Base-by-base conservation (phyloP, 2,329 filamentous ascomycete species). In the Fusarium anthophilum region DNA sequence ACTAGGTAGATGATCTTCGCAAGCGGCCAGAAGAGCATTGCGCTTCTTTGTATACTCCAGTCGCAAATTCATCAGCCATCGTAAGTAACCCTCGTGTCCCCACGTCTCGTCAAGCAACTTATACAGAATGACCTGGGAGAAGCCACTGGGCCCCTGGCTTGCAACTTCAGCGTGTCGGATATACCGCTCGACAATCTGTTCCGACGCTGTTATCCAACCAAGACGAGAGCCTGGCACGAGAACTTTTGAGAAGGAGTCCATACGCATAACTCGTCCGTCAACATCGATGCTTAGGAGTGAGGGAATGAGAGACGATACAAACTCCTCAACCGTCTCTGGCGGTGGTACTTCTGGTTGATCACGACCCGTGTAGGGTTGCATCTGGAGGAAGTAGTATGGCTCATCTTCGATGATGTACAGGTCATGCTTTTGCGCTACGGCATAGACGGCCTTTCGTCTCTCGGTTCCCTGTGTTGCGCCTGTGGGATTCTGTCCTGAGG, bases 171-270 rank as follows among this genome's bases (percentile, higher is more conserved):
- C 91, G 82, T 97, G 94, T 50, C 93, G 92, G 71, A 92, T 87
- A 83, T 94, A 98, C 44, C 93, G 89, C 82, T 97, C 93, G 66
- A 97, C 85, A 66, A 99, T 87, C 84, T 98, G 93, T 78, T 92
- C 92, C 5, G 93, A 93, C 2, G 91, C 96, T 1, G 96, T 97
- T 66, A 98, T 89, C 96, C 96, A 99, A 47, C 95, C 95, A 45
- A 93, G 84, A 50, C 95, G 90, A 20, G 92, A 91, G 14, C 95
- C 95, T 0, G 96, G 95, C 0, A 94, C 89, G 38, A 98, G 87
- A 4, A 98, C 94, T 84, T 98, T 98, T 78, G 94, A 97, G 84
- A 98, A 97, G 1, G 94, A 97, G 81, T 98, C 95, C 83, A 98
- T 89, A 41, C 95, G 93, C 85, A 98, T 87, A 41, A 98, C 95